Evolutionary conservation across 2,329 filamentous ascomycete species (phyloP), one percentile per base, ranked within the genome.

Genomic region (Fulvia fulva): DNA sequence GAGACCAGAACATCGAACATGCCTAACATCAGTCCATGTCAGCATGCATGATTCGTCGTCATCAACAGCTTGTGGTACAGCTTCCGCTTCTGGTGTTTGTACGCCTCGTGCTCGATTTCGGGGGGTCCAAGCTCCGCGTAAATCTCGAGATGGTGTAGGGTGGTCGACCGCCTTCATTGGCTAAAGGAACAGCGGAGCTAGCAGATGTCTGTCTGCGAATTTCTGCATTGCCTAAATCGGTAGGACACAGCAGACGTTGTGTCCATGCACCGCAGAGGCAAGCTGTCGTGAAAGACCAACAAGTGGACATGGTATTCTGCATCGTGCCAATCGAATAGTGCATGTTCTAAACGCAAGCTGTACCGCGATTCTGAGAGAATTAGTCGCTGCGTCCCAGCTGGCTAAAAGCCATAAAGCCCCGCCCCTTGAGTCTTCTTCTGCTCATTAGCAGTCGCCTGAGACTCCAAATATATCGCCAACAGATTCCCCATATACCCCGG

Each of bases 391-490:
- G n/a, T n/a, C n/a, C n/a, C n/a, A 41, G 37, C 37, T n/a, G 2
- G 37, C 37, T 41, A 41, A 41, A 41, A n/a, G 5, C 37, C 37
- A 41, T n/a, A 41, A 14, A n/a, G 16, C 37, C n/a, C n/a, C 14
- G n/a, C n/a, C 5, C 25, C 46, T 25, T 47, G 44, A 50, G 14
- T 26, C 21, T 46, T 57, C 47, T 57, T 49, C 25, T 52, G 32
- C 47, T 57, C 47, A 21, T 52, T 51, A 8, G 30, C 6, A 4
- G 43, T 45, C 2, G 55, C 55, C 25, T 57, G 47, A 12, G 34
- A 52, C 47, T 57, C 55, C 26, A 57, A 22, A 52, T 57, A 57
- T 23, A 16, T 32, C 34, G 55, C 55, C 47, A 57, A 16, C 12
- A 57, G n/a, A 12, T 32, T 32, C 5, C 55, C 55, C 55, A 57